Evolutionary conservation across 805 yeast species (phyloP).

Genomic region (Lipomyces sp.): DNA sequence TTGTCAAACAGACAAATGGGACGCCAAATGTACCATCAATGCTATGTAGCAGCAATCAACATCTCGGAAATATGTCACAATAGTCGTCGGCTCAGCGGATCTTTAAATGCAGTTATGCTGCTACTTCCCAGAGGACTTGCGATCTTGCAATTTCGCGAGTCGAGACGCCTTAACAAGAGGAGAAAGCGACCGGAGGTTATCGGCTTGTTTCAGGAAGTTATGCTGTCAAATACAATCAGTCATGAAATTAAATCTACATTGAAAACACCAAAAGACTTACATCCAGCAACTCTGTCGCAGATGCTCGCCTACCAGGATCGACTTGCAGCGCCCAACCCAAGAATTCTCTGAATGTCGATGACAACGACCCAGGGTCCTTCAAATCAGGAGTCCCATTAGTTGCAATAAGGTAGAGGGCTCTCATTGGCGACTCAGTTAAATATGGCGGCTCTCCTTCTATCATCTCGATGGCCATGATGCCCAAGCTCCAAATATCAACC

Average conservation of each 20-base stretch:
- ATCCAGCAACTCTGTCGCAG: slow-evolving; percentile 70
- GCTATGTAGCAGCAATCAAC: background rate
- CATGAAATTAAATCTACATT: background rate
- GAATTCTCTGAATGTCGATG: slow-evolving; percentile 68
- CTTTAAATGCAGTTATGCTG: background rate
- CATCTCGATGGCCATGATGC: slow-evolving; percentile 98
- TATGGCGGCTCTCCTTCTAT: slow-evolving; percentile 99
- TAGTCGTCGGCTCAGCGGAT: background rate
- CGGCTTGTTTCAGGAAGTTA: slow-evolving; percentile 38
- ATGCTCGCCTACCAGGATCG: slow-evolving; percentile 77
- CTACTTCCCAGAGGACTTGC: slow-evolving; percentile 7
- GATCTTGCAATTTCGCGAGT: slow-evolving; percentile 34
- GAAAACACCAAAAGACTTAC: slow-evolving; percentile 53
- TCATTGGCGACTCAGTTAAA: slow-evolving; percentile 90
- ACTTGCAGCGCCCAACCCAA: slow-evolving; percentile 81
- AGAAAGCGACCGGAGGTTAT: slow-evolving; percentile 35
- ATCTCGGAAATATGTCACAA: background rate
- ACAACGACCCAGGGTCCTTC: slow-evolving; percentile 82
- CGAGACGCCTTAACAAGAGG: slow-evolving; percentile 42
- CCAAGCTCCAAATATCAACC: slow-evolving; percentile 97
- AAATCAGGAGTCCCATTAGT: slow-evolving; percentile 95
- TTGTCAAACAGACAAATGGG: background rate
- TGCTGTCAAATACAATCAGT: slow-evolving; percentile 22
- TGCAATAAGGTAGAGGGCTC: slow-evolving; percentile 91
- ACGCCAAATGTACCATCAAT: slow-evolving; percentile 2